Conservation (phyloP, 768 basidiomycete species). For the Amanita pseudoporphyria region DNA sequence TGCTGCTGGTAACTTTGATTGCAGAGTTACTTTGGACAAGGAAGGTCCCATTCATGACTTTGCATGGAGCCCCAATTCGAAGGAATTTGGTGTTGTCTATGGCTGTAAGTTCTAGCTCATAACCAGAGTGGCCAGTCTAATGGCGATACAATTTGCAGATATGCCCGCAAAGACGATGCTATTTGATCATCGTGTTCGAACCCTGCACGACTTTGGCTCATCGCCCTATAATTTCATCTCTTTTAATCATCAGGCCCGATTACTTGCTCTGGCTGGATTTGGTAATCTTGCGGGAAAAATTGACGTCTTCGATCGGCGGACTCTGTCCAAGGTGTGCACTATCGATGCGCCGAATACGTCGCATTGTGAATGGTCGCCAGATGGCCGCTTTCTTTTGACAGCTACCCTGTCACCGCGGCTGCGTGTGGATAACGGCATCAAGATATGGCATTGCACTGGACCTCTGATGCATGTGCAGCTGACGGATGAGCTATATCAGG, state of each 20-base stretch:
- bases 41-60: constrained; percentile 98
- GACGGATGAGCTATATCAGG: constrained; percentile 86
- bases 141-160: constrained; percentile 31
- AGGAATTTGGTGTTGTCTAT: constrained; percentile 94
- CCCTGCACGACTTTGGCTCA: constrained; percentile 84
- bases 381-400: constrained; percentile 87
- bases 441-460: constrained; percentile 91
- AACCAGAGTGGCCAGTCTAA: neutral
- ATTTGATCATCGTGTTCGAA: constrained; percentile 84
- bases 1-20: constrained; percentile 89
- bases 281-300: constrained; percentile 95
- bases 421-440: constrained; percentile 95
- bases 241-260: constrained; percentile 90
- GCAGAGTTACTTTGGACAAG: constrained; percentile 81
- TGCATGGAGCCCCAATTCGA: constrained; percentile 90
- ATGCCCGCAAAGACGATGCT: constrained; percentile 94
- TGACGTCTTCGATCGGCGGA: constrained; percentile 84
- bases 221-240: constrained; percentile 87
- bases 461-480: constrained; percentile 76
- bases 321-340: constrained; percentile 64
- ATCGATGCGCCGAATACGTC: constrained; percentile 93
- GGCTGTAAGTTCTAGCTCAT: constrained; percentile 60
- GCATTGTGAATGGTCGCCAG: constrained; percentile 91
- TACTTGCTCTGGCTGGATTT: constrained; percentile 88
- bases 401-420: constrained; percentile 93